These are phyloP conservation scores for Dioscorea alata DNA, from an alignment of 106 monocot species.

Conservation along the genomic window DNA sequence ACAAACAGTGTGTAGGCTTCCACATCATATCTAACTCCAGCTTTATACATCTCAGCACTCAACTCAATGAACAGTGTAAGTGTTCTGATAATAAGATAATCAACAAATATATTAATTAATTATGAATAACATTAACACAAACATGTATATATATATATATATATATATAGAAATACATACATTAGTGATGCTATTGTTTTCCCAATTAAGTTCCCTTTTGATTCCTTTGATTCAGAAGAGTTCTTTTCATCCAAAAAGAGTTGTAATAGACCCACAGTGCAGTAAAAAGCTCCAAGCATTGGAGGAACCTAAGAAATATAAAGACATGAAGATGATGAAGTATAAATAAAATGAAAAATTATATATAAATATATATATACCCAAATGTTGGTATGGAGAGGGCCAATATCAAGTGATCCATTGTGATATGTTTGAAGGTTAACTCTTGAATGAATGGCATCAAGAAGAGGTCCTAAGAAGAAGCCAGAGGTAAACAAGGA, in stretches of 20 bases:
- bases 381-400: constrained; percentile 67
- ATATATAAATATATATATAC: constrained; percentile 11
- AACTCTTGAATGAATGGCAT: constrained; percentile 67
- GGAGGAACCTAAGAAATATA: constrained; percentile 42
- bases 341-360: background rate
- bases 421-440: constrained; percentile 41
- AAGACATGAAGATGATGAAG: background rate
- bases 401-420: constrained; percentile 59
- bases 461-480: constrained; percentile 60
- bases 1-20: constrained; percentile 67
- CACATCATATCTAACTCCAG: constrained; percentile 46
- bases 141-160: too few relatives aligned
- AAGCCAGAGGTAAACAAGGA: constrained; percentile 62
- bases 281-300: constrained; percentile 68
- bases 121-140: too few relatives aligned
- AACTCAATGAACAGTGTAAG: constrained; percentile 45
- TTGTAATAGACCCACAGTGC: constrained; percentile 54
- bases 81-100: constrained; percentile 17
- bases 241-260: constrained; percentile 53
- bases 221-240: constrained; percentile 14
- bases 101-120: too few relatives aligned
- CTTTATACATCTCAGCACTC: constrained; percentile 72
- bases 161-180: constrained; percentile 16
- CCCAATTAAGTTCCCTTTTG: constrained; percentile 25
- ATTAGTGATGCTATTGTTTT: constrained; percentile 42